A percentile compares a stretch with the other conserved stretches of the same genome.
Conservation (phyloP, 1,139 yeast genomes). For the Lodderomyces jiufengensis region DNA sequence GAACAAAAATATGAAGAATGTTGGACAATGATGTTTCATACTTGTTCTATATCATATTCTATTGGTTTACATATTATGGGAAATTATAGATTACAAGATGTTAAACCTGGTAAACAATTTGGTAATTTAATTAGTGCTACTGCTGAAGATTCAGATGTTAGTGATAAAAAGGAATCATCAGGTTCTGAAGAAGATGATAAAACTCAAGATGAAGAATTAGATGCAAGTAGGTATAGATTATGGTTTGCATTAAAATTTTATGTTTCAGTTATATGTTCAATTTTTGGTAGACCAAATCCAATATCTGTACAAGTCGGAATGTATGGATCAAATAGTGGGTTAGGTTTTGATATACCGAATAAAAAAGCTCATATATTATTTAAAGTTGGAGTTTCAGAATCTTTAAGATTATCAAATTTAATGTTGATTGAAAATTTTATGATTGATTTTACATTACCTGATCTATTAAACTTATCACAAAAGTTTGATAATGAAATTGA, state of each 20-base stretch:
- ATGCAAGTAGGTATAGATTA: slow-evolving; percentile 36
- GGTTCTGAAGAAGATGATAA: slow-evolving; percentile 9
- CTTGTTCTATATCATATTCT: slow-evolving; percentile 48
- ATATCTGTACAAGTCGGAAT: slow-evolving; percentile 49
- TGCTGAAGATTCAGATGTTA: slow-evolving; percentile 12
- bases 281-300: slow-evolving; percentile 55
- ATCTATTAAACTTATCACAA: slow-evolving; percentile 36
- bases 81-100: slow-evolving; percentile 19
- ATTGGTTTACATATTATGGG: slow-evolving; percentile 51
- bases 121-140: slow-evolving; percentile 10
- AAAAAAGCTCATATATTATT: slow-evolving; percentile 28
- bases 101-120: slow-evolving; percentile 13
- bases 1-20: slow-evolving; percentile 49
- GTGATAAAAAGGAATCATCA: slow-evolving; percentile 8
- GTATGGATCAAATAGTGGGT: slow-evolving; percentile 23
- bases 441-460: slow-evolving; percentile 40
- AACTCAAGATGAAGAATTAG: slow-evolving; percentile 27
- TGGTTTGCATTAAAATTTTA: slow-evolving; percentile 50
- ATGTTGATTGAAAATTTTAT: slow-evolving; percentile 52
- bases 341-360: slow-evolving; percentile 13
- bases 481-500: slow-evolving; percentile 41
- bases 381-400: slow-evolving; percentile 48
- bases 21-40: slow-evolving; percentile 48
- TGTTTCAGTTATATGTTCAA: slow-evolving; percentile 48
- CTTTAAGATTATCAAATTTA: slow-evolving; percentile 46